Conservation (phyloP, 2,329 filamentous ascomycete genomes). For the Fusarium albidum region DNA sequence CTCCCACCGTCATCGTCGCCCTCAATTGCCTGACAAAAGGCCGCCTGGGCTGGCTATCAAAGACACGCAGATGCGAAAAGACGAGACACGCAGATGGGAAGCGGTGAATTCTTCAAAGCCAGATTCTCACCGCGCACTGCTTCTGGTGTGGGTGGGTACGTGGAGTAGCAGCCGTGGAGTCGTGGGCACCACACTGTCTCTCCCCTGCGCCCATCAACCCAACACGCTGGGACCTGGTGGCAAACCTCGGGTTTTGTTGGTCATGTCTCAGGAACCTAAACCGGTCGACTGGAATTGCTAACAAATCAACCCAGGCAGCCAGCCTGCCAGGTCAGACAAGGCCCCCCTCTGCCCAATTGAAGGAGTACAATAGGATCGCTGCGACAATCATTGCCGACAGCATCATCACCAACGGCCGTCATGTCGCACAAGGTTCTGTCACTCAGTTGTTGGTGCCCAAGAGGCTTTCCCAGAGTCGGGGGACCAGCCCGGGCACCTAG, state of each 20-base stretch:
- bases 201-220: conserved; percentile 24
- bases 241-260: conserved; percentile 11
- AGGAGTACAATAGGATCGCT: conserved; percentile 5
- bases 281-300: conserved; percentile 27
- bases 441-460: conserved; percentile 10
- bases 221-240: conserved; percentile 28
- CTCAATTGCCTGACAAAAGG: conserved; percentile 22
- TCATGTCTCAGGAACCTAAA: conserved; percentile 32
- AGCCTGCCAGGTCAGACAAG: too few relatives aligned
- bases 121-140: conserved; percentile 12
- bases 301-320: conserved; percentile 28
- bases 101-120: conserved; percentile 19
- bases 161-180: too few relatives aligned
- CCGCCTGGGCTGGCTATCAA: conserved; percentile 6
- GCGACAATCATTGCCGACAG: not conserved
- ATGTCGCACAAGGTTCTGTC: conserved; percentile 11
- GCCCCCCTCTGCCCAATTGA: too few relatives aligned
- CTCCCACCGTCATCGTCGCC: conserved; percentile 8
- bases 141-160: conserved; percentile 12
- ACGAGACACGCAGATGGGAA: conserved; percentile 26
- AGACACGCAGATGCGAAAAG: conserved; percentile 19
- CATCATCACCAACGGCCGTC: not conserved
- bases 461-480: not conserved
- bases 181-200: not conserved
- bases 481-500: too few relatives aligned